Conservation (phyloP, 208 protist genomes). For the Naegleria gruberi region DNA sequence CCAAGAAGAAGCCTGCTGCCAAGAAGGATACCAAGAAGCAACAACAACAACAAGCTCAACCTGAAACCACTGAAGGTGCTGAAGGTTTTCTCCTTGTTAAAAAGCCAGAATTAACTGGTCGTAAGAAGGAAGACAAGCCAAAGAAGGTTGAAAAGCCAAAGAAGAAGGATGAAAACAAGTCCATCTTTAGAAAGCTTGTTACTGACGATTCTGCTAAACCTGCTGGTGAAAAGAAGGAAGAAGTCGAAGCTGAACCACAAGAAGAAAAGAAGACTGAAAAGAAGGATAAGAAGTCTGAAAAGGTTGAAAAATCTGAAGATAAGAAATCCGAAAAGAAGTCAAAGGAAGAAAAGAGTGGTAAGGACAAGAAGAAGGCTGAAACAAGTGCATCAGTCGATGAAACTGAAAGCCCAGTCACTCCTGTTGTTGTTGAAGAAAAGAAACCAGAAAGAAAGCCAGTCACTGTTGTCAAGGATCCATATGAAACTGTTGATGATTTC, state of each 20-base stretch:
- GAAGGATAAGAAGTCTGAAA: not conserved
- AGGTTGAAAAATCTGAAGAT: too few species aligned
- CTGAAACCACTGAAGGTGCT: not conserved
- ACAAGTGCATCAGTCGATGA: not conserved
- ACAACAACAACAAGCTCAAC: not conserved
- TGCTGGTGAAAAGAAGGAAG: not conserved
- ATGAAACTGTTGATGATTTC: not conserved
- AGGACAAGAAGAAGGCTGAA: not conserved
- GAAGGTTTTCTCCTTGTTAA: not conserved
- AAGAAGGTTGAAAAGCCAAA: not conserved
- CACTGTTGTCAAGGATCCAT: not conserved
- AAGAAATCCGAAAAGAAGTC: not conserved
- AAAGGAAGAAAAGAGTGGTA: not conserved
- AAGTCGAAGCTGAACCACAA: not conserved
- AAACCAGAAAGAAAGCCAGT: not conserved
- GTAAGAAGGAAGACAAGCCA: not conserved
- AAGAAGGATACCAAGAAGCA: not conserved
- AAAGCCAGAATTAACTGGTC: not conserved
- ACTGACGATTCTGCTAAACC: not conserved
- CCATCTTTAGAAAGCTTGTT: not conserved
- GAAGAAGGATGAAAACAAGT: conserved; percentile 9
- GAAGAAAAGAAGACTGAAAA: not conserved
- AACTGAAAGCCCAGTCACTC: not conserved
- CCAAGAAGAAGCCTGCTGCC: not conserved
- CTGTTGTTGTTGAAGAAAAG: not conserved